These are phyloP conservation scores for Zelonia costaricensis DNA, from an alignment of 208 protist species.

Conservation along the genomic window DNA sequence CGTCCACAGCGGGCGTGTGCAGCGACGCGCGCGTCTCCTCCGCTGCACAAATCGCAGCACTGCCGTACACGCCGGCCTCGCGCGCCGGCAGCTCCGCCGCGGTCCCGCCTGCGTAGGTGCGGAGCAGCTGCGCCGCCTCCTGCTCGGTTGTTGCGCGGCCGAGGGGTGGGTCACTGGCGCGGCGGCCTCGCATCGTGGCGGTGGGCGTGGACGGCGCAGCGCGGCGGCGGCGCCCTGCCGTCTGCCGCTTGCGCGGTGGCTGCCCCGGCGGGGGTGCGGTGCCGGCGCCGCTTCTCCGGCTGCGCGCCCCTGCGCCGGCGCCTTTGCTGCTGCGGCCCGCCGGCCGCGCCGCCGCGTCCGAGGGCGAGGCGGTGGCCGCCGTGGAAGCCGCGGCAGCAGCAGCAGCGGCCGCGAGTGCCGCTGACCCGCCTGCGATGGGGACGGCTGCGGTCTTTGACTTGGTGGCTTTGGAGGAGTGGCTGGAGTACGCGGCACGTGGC, in stretches of 20 bases:
- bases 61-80: not conserved
- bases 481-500: constrained; percentile 1
- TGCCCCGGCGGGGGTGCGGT: not conserved
- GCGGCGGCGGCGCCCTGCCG: not conserved
- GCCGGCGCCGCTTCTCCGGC: not conserved
- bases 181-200: constrained; percentile 21
- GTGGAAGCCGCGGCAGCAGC: not conserved
- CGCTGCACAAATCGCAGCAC: too few species aligned
- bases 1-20: not conserved
- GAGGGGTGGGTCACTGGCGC: constrained; percentile 12
- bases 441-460: not conserved
- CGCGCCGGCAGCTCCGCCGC: not conserved
- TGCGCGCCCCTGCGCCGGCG: not conserved
- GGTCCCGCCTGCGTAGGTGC: not conserved
- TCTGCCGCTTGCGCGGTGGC: not conserved
- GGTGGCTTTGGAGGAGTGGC: constrained; percentile 7
- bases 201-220: not conserved
- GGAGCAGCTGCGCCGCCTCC: constrained; percentile 19
- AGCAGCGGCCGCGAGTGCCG: constrained; percentile 1
- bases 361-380: not conserved
- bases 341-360: not conserved
- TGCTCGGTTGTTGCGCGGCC: constrained; percentile 2
- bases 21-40: not conserved
- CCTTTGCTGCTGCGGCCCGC: constrained; percentile 1
- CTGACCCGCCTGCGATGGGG: not conserved